phyloP scores from a whole-genome alignment of 768 basidiomycete species.

The Russula compacta region DNA sequence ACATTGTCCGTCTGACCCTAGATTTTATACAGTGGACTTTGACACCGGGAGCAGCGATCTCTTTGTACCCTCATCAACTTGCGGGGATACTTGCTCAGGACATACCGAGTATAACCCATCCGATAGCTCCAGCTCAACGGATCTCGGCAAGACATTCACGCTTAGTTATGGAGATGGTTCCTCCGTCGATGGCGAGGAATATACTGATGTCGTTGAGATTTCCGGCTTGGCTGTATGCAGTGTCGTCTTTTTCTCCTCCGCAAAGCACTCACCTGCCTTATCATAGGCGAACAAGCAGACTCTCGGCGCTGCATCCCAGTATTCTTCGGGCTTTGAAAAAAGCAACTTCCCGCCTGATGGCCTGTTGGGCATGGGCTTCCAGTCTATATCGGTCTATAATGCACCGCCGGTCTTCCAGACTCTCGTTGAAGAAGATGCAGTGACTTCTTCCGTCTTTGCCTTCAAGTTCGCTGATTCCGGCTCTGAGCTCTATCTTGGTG shows the following conservation, averaged over 20 bases:
- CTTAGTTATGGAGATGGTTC: conserved; percentile 35
- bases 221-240: conserved; percentile 24
- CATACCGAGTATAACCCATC: conserved; percentile 2
- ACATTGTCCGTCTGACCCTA: conserved; percentile 30
- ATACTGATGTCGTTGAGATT: conserved; percentile 35
- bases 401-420: not conserved
- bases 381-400: not conserved
- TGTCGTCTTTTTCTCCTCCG: not conserved
- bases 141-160: conserved; percentile 24
- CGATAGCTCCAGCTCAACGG: conserved; percentile 17
- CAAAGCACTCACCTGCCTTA: not conserved
- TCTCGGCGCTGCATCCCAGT: not conserved
- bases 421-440: not conserved
- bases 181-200: conserved; percentile 32
- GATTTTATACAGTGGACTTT: conserved; percentile 28
- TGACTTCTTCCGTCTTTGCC: not conserved
- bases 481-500: not conserved
- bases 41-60: conserved; percentile 31
- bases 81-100: conserved; percentile 25
- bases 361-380: not conserved
- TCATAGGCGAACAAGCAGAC: not conserved
- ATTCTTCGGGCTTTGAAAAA: not conserved
- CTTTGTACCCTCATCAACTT: conserved; percentile 28
- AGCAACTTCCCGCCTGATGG: not conserved
- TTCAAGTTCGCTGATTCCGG: not conserved